A percentile compares a stretch with the other conserved stretches of the same genome.
phyloP scores from a whole-genome alignment of 169 alveolate genomes.

The Cryptosporidium tyzzeri region DNA sequence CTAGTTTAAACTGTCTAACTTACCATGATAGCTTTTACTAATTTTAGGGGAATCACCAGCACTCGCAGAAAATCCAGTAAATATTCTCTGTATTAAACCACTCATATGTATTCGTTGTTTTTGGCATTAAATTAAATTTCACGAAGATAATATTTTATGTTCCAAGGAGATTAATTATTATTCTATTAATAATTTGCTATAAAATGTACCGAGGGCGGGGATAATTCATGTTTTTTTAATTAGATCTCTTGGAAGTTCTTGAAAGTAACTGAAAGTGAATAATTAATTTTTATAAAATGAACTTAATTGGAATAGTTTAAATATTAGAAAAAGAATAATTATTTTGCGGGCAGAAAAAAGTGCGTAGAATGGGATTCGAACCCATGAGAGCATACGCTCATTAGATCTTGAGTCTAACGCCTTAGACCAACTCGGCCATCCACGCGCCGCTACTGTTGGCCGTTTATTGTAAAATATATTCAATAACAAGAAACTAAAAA shows the following conservation, averaged over 20 bases:
- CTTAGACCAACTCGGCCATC: constrained; percentile 87
- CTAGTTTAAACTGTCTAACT: not conserved
- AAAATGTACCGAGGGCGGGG: not conserved
- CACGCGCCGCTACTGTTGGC: constrained; percentile 46
- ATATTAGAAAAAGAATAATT: not conserved
- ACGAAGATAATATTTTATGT: too few relatives aligned
- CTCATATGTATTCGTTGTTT: constrained; percentile 9
- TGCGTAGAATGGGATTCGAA: constrained; percentile 87
- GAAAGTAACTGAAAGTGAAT: not conserved
- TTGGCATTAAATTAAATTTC: not conserved
- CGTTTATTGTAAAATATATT: not conserved
- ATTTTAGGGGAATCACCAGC: not conserved
- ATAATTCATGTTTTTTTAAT: not conserved
- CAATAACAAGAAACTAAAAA: not conserved
- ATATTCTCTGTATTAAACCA: constrained; percentile 29
- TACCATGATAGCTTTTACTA: constrained; percentile 56
- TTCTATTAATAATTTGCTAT: too few relatives aligned
- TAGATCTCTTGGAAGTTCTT: not conserved
- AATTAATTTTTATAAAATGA: too few relatives aligned
- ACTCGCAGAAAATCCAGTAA: constrained; percentile 18
- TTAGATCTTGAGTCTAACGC: constrained; percentile 88
- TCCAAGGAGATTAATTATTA: too few relatives aligned
- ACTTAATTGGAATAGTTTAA: not conserved
- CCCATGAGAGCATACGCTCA: constrained; percentile 86
- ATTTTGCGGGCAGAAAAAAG: not conserved